Conservation (phyloP, 1,284 basidiomycete species). For the Sanghuangporus baumii region DNA sequence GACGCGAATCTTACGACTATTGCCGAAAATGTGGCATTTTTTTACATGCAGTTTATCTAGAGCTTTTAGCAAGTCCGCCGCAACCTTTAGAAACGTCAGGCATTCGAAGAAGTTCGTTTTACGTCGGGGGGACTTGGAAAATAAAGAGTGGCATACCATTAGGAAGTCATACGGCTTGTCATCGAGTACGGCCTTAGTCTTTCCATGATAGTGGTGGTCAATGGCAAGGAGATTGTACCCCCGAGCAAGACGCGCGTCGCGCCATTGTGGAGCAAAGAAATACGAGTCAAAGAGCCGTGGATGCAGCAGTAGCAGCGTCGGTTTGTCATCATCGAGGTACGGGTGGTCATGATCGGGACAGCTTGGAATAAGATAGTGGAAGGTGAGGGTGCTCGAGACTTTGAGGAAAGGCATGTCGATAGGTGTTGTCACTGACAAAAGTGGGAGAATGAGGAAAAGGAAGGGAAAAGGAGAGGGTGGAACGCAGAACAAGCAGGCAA, state of each 20-base stretch:
- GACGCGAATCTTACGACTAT: constrained; percentile 7
- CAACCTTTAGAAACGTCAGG: constrained; percentile 4
- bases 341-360: constrained; percentile 18
- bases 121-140: background rate
- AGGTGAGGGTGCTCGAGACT: constrained; percentile 9
- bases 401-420: constrained; percentile 17
- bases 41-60: constrained; percentile 16
- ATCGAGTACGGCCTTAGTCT: constrained; percentile 17
- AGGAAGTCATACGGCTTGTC: constrained; percentile 19
- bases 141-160: constrained; percentile 6
- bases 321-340: constrained; percentile 16
- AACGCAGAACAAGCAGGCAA: background rate
- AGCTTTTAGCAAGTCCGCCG: constrained; percentile 17
- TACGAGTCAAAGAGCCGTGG: constrained; percentile 20
- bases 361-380: constrained; percentile 19
- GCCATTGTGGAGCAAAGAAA: constrained; percentile 20
- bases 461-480: background rate
- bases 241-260: constrained; percentile 18
- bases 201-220: constrained; percentile 21
- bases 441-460: too few species aligned
- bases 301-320: constrained; percentile 18
- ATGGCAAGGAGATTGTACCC: constrained; percentile 19
- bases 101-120: background rate
- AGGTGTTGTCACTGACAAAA: background rate
- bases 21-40: constrained; percentile 19